Conservation (phyloP, 2,329 filamentous ascomycete genomes). For the Drechslerella dactyloides region DNA sequence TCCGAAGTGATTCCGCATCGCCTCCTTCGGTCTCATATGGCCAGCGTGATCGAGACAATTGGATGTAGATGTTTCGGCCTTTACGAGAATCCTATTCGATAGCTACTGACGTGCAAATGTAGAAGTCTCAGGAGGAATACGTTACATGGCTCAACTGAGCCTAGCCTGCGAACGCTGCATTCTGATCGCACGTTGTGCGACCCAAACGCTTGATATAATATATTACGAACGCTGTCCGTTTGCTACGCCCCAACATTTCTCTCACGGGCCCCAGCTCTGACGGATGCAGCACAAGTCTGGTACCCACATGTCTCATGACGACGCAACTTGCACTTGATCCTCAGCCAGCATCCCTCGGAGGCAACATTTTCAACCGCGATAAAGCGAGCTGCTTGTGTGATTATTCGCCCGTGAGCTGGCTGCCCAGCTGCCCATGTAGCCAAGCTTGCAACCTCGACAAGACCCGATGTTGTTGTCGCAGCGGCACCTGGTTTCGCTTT, state of each 20-base stretch:
- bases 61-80: no score
- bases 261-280: background rate
- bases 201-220: background rate
- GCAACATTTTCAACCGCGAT: constrained; percentile 46
- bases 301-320: constrained; percentile 51
- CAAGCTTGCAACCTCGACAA: constrained; percentile 6
- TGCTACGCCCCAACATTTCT: constrained; percentile 7
- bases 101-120: background rate
- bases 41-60: background rate
- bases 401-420: background rate
- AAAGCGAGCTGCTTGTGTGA: constrained; percentile 1
- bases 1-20: constrained; percentile 46
- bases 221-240: background rate
- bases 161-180: constrained; percentile 1
- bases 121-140: no score
- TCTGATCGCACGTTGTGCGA: constrained; percentile 1
- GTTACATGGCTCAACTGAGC: background rate
- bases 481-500: no score
- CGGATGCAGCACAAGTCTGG: constrained; percentile 1
- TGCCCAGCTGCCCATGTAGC: background rate
- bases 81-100: background rate
- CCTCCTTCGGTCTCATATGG: background rate
- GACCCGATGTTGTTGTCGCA: background rate
- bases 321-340: constrained; percentile 17
- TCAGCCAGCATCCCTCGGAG: constrained; percentile 49